A percentile compares a stretch with the other conserved stretches of the same genome.
These are phyloP conservation scores for Houttuynia cordata DNA, from an alignment of 164 flowering plant genomes.

Conservation along the genomic window DNA sequence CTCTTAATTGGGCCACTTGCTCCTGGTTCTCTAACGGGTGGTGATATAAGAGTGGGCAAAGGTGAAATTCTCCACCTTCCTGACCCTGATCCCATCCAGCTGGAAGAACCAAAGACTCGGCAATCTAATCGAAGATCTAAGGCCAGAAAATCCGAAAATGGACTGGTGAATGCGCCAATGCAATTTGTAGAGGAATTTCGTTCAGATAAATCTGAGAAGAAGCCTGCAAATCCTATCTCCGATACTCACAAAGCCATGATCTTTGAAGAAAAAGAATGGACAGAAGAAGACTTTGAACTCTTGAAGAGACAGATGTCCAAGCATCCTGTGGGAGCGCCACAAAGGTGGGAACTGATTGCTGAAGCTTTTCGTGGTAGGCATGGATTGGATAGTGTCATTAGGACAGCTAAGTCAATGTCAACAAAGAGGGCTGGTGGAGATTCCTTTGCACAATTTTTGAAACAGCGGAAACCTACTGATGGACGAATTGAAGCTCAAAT, in stretches of 20 bases:
- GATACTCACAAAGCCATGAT: neutral
- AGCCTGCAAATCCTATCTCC: constrained; percentile 2
- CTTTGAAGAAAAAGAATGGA: constrained; percentile 61
- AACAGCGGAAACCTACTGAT: constrained; percentile 61
- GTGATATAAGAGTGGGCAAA: constrained; percentile 67
- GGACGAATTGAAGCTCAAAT: constrained; percentile 25
- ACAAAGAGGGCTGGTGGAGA: constrained; percentile 49
- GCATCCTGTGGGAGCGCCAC: constrained; percentile 75
- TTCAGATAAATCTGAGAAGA: constrained; percentile 14
- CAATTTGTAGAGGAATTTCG: constrained; percentile 2
- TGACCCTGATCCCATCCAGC: constrained; percentile 6
- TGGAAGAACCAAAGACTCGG: constrained; percentile 18
- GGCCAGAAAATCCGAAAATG: constrained; percentile 13
- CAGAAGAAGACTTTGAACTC: constrained; percentile 58
- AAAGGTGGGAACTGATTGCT: constrained; percentile 79
- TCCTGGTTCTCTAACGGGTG: constrained; percentile 70
- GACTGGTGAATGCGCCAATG: neutral
- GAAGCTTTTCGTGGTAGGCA: constrained; percentile 61
- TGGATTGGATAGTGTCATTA: constrained; percentile 65
- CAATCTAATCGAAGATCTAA: constrained; percentile 6
- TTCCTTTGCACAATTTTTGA: constrained; percentile 67
- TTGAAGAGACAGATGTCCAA: constrained; percentile 72
- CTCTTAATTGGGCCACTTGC: constrained; percentile 81
- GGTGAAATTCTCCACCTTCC: constrained; percentile 39
- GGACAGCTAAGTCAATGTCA: constrained; percentile 56